phyloP scores from a whole-genome alignment of 2,329 filamentous ascomycete genomes.

The Purpureocillium lavendulum region DNA sequence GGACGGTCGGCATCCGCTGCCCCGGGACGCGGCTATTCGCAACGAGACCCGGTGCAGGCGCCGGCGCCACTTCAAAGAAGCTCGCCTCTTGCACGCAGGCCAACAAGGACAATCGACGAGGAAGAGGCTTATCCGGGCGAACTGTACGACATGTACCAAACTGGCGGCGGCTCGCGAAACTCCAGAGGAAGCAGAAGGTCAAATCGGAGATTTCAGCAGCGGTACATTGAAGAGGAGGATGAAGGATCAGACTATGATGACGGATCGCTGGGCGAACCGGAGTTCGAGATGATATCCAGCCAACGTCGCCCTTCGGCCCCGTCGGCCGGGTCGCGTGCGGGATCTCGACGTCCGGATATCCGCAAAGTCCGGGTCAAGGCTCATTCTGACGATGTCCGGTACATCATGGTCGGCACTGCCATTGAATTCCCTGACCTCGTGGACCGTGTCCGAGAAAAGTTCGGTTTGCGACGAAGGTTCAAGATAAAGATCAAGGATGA shows the following conservation, averaged over 20 bases:
- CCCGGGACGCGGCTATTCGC: constrained; percentile 34
- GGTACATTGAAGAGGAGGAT: constrained; percentile 74
- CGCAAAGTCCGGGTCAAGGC: constrained; percentile 86
- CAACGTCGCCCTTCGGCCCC: constrained; percentile 37
- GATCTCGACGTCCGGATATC: constrained; percentile 56
- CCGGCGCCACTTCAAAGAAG: constrained; percentile 14
- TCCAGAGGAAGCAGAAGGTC: constrained; percentile 23
- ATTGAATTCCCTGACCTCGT: constrained; percentile 72
- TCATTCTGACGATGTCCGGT: constrained; percentile 82
- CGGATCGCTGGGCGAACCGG: constrained; percentile 62
- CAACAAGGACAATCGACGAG: constrained; percentile 33
- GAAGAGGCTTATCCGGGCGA: constrained; percentile 61
- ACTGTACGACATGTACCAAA: constrained; percentile 56
- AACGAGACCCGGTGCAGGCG: constrained; percentile 24
- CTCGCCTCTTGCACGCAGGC: constrained; percentile 10
- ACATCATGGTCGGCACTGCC: constrained; percentile 73
- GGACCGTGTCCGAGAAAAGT: constrained; percentile 77
- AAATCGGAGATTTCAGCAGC: constrained; percentile 33
- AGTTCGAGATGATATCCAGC: constrained; percentile 69
- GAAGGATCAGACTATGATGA: constrained; percentile 68
- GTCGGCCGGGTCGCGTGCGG: constrained; percentile 40
- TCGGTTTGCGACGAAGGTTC: constrained; percentile 67
- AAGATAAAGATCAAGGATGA: constrained; percentile 88
- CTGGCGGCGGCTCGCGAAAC: constrained; percentile 28
- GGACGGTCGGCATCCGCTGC: constrained; percentile 37